Conservation (phyloP, 2,329 filamentous ascomycete genomes). For the Acarospora socialis region DNA sequence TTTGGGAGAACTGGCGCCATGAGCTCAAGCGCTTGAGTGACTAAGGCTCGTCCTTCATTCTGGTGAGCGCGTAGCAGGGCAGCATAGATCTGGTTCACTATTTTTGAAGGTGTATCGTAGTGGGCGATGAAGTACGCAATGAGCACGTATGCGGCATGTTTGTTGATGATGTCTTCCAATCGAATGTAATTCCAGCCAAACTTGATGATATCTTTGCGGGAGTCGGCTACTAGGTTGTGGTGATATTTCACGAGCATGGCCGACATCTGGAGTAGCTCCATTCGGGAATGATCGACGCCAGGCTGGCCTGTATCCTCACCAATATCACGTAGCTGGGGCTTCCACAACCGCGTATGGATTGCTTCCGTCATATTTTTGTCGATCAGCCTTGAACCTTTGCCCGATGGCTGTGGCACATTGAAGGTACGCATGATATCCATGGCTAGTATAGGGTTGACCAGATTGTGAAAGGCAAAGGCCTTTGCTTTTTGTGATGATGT, state of each 20-base stretch:
- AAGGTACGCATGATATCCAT: slow-evolving; percentile 89
- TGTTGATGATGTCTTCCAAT: slow-evolving; percentile 98
- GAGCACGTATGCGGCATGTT: slow-evolving; percentile 92
- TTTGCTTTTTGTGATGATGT: slow-evolving; percentile 77
- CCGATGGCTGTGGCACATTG: slow-evolving; percentile 41
- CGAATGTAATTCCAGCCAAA: slow-evolving; percentile 98
- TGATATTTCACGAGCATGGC: slow-evolving; percentile 94
- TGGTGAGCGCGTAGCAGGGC: slow-evolving; percentile 84
- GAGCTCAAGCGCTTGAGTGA: slow-evolving; percentile 87
- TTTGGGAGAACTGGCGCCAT: slow-evolving; percentile 89
- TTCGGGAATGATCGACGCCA: slow-evolving; percentile 86
- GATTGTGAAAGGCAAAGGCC: slow-evolving; percentile 76
- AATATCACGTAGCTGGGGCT: slow-evolving; percentile 66
- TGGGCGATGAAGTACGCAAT: slow-evolving; percentile 96
- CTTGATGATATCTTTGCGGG: slow-evolving; percentile 95
- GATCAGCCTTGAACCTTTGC: slow-evolving; percentile 56
- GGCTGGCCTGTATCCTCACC: slow-evolving; percentile 71
- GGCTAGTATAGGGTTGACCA: slow-evolving; percentile 90
- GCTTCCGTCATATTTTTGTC: slow-evolving; percentile 78
- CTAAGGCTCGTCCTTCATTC: slow-evolving; percentile 79
- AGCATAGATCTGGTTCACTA: slow-evolving; percentile 88
- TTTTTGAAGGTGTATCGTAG: slow-evolving; percentile 92
- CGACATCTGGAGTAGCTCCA: slow-evolving; percentile 90
- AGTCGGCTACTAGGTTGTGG: slow-evolving; percentile 71
- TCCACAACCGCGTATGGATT: slow-evolving; percentile 89